These are phyloP conservation scores for Citrus sinensis DNA, from an alignment of 345 rosid species.

Conservation along the genomic window DNA sequence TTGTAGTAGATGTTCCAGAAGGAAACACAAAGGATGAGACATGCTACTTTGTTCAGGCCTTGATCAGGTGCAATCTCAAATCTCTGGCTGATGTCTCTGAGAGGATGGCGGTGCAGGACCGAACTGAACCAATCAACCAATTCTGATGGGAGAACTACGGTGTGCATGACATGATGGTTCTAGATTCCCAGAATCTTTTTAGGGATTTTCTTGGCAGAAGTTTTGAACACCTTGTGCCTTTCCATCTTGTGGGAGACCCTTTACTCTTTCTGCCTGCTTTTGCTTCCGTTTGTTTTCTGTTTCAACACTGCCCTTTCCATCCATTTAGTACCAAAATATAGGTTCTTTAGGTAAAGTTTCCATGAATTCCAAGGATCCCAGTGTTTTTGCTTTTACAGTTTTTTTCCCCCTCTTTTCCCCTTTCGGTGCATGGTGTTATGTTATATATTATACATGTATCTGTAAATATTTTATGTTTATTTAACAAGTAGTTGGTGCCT, in stretches of 20 bases:
- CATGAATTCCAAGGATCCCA: conserved; percentile 5
- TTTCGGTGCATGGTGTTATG: conserved; percentile 7
- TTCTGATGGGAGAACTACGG: conserved; percentile 7
- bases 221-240: conserved; percentile 26
- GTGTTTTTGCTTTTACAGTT: conserved; percentile 12
- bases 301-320: conserved; percentile 4
- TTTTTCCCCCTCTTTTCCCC: neutral
- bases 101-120: conserved; percentile 73
- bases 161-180: conserved; percentile 7
- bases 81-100: conserved; percentile 84
- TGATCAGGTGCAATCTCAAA: conserved; percentile 85
- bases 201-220: conserved; percentile 21
- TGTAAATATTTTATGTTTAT: conserved; percentile 31
- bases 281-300: conserved; percentile 10
- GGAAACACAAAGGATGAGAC: conserved; percentile 95
- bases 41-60: conserved; percentile 78
- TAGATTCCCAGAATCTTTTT: conserved; percentile 4
- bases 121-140: conserved; percentile 24
- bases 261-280: conserved; percentile 11
- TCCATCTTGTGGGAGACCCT: conserved; percentile 5
- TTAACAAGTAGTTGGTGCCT: neutral
- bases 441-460: neutral
- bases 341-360: conserved; percentile 9
- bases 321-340: neutral
- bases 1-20: conserved; percentile 87